A percentile compares a stretch with the other conserved stretches of the same genome.
These are phyloP conservation scores for Leccinum uliginosum DNA, from an alignment of 768 basidiomycete genomes.

Conservation along the genomic window DNA sequence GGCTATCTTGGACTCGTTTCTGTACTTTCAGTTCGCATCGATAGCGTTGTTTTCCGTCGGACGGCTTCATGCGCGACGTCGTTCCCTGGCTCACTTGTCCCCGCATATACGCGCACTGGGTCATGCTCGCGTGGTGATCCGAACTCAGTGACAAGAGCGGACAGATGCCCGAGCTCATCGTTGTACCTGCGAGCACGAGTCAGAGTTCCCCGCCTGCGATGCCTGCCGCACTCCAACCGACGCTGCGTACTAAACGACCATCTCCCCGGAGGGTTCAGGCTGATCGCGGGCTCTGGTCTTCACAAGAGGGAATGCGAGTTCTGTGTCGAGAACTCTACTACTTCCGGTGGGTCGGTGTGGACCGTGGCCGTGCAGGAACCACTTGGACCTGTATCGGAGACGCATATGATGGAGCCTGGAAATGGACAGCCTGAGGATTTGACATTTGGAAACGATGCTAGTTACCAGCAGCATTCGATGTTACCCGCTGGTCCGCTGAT, in stretches of 20 bases:
- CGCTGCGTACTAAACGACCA: constrained; percentile 43
- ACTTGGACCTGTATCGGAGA: constrained; percentile 25
- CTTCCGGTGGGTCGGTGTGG: no score
- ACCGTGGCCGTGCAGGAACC: constrained; percentile 30
- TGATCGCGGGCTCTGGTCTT: neutral
- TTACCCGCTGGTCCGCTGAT: no score
- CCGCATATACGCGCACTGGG: no score
- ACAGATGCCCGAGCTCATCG: constrained; percentile 66
- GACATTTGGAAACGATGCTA: no score
- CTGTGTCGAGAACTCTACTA: neutral
- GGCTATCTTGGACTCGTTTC: no score
- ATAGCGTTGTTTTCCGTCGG: no score
- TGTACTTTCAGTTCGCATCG: no score
- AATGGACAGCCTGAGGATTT: no score
- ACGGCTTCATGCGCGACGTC: no score
- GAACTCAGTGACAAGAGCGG: constrained; percentile 47
- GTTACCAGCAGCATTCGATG: no score
- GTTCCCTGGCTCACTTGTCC: no score
- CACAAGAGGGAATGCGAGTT: neutral
- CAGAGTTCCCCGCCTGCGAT: constrained; percentile 42
- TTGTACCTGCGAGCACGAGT: constrained; percentile 36
- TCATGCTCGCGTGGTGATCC: neutral
- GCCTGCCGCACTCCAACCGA: constrained; percentile 2
- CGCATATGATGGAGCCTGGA: neutral
- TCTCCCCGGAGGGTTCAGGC: neutral